A percentile compares a stretch with the other conserved stretches of the same genome.
Evolutionary conservation across 1,284 basidiomycete genomes (phyloP).

Genomic region (Ceratobasidium sp.): DNA sequence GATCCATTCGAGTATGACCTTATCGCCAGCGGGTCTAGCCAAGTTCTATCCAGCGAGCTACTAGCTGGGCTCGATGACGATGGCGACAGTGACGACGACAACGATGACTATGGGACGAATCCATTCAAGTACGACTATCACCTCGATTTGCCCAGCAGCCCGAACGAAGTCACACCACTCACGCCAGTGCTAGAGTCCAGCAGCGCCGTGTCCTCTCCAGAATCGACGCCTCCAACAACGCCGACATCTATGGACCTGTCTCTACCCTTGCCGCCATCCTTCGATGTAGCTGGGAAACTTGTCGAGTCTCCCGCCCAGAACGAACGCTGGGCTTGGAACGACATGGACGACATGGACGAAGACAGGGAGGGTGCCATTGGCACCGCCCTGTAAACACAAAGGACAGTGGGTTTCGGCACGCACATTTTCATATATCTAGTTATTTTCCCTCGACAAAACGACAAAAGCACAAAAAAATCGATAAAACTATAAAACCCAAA

Average conservation of each 20-base stretch:
- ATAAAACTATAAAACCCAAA: not conserved
- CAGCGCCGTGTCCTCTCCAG: not conserved
- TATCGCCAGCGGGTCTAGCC: not conserved
- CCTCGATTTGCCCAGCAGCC: not conserved
- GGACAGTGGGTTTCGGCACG: not conserved
- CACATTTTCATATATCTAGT: not conserved
- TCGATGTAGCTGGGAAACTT: not conserved
- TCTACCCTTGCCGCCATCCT: not conserved
- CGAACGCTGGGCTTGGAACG: not conserved
- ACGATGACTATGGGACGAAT: not conserved
- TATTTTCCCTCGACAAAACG: not conserved
- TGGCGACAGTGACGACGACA: not conserved
- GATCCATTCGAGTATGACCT: not conserved
- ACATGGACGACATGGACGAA: not conserved
- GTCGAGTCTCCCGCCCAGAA: not conserved
- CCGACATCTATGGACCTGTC: not conserved
- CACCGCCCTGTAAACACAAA: slow-evolving; percentile 4
- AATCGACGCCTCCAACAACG: not conserved
- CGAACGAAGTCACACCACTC: not conserved
- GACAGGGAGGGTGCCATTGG: slow-evolving; percentile 12
- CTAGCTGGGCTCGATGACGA: not conserved
- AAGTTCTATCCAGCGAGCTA: not conserved
- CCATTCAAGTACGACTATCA: not conserved
- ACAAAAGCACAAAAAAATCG: slow-evolving; percentile 2
- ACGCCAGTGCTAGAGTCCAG: not conserved